phyloP scores from a whole-genome alignment of 306 rosid genomes.

The Begonia fuchsioides region DNA sequence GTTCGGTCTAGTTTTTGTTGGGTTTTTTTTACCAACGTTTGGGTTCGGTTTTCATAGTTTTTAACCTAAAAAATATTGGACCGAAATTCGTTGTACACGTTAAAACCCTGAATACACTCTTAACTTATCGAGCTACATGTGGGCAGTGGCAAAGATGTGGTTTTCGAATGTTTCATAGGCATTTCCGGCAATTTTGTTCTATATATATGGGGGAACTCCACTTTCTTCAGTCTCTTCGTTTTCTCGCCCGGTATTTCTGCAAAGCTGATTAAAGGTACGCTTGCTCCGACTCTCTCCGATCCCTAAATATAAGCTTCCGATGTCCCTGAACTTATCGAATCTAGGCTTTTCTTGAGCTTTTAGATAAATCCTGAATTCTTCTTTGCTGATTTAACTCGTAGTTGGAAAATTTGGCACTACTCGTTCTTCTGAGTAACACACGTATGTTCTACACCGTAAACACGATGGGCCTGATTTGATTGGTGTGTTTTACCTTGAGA shows the following conservation, averaged over 20 bases:
- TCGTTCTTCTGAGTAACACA: not conserved
- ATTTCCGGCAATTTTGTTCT: conserved; percentile 9
- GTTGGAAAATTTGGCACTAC: not conserved
- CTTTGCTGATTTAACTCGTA: conserved; percentile 5
- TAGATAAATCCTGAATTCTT: conserved; percentile 5
- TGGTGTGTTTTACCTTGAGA: no score
- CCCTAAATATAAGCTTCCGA: conserved; percentile 69
- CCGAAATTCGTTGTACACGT: no score
- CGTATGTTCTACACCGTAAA: not conserved
- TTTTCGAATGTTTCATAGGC: conserved; percentile 1
- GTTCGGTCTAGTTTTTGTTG: no score
- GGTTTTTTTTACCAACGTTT: no score
- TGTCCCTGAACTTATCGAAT: conserved; percentile 2
- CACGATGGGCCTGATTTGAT: not conserved
- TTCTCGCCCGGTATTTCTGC: conserved; percentile 38
- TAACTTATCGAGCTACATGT: not conserved
- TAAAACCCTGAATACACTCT: no score
- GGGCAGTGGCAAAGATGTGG: conserved; percentile 20
- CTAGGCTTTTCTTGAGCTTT: conserved; percentile 4
- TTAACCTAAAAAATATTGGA: no score
- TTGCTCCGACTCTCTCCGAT: conserved; percentile 16
- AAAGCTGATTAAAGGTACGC: conserved; percentile 13
- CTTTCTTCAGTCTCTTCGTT: conserved; percentile 7
- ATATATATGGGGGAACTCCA: conserved; percentile 3
- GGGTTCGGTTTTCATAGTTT: no score